phyloP scores from a whole-genome alignment of 352 stramenopile genomes.

The Globisporangium nunn region DNA sequence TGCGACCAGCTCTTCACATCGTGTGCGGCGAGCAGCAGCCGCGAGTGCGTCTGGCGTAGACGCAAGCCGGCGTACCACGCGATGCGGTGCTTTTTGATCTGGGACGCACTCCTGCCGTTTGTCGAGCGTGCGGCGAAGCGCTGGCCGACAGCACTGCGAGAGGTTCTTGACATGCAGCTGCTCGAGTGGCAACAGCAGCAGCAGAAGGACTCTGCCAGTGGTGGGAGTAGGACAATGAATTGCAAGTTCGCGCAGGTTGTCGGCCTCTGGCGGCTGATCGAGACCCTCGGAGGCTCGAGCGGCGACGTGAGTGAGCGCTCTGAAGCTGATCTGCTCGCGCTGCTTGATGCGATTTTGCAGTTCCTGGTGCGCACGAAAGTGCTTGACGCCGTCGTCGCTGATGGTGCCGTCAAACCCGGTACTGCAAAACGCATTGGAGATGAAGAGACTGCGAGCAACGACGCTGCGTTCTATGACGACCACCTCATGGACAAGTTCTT shows the following conservation, averaged over 20 bases:
- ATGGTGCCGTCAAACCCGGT: background rate
- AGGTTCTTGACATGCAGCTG: slow-evolving; percentile 15
- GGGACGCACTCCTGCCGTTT: slow-evolving; percentile 53
- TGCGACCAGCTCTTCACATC: slow-evolving; percentile 34
- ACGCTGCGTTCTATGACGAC: slow-evolving; percentile 26
- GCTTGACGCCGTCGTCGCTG: slow-evolving; percentile 5
- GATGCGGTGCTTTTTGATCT: slow-evolving; percentile 54
- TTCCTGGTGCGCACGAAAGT: slow-evolving; percentile 21
- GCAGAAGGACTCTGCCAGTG: background rate
- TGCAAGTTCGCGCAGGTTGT: slow-evolving; percentile 56
- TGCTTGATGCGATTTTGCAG: slow-evolving; percentile 14
- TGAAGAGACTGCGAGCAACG: background rate
- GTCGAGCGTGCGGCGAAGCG: slow-evolving; percentile 28
- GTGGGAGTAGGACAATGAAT: slow-evolving; percentile 15
- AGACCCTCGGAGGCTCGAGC: slow-evolving; percentile 22
- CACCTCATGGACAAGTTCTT: slow-evolving; percentile 64
- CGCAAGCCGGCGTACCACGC: slow-evolving; percentile 48
- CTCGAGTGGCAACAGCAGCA: background rate
- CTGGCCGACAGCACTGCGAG: slow-evolving; percentile 17
- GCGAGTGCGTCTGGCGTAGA: slow-evolving; percentile 42
- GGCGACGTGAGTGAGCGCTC: slow-evolving; percentile 5
- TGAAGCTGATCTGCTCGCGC: slow-evolving; percentile 6
- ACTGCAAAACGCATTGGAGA: no score
- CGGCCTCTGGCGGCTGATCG: slow-evolving; percentile 47
- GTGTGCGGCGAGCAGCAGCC: slow-evolving; percentile 20